phyloP scores from a whole-genome alignment of 2,329 filamentous ascomycete species.

The Venturia effusa region DNA sequence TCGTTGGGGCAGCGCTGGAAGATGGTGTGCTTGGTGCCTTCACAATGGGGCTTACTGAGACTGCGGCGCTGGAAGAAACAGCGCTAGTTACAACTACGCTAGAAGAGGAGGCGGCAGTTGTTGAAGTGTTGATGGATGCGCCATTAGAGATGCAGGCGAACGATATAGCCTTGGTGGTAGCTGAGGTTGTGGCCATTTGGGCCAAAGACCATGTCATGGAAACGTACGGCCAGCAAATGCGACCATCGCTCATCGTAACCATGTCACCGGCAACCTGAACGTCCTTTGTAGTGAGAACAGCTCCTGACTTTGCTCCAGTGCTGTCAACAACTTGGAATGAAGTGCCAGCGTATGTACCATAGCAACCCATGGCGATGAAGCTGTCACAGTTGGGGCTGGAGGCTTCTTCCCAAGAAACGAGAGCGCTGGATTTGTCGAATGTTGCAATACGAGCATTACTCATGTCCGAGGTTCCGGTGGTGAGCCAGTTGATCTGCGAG shows the following conservation, averaged over 20 bases:
- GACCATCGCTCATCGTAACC: constrained; percentile 46
- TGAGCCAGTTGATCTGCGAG: constrained; percentile 50
- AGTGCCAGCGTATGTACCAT: constrained; percentile 45
- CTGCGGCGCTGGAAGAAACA: background rate
- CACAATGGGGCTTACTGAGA: background rate
- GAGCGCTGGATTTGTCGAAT: constrained; percentile 40
- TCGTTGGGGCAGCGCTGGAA: background rate
- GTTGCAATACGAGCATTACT: constrained; percentile 48
- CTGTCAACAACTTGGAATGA: constrained; percentile 48
- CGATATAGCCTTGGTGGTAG: constrained; percentile 33
- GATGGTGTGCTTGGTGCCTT: background rate
- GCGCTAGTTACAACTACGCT: background rate
- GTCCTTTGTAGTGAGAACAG: constrained; percentile 37
- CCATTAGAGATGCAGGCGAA: constrained; percentile 37
- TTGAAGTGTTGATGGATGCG: background rate
- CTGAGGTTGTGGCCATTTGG: constrained; percentile 17
- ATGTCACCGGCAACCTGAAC: constrained; percentile 53
- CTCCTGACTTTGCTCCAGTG: constrained; percentile 40
- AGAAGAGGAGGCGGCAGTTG: background rate
- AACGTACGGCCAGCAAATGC: constrained; percentile 53
- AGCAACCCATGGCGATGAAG: constrained; percentile 48
- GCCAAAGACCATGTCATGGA: constrained; percentile 42
- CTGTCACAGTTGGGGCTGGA: constrained; percentile 40
- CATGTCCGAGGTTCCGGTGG: constrained; percentile 40
- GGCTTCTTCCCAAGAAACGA: constrained; percentile 53